These are phyloP conservation scores for Ceratocystis cacaofunesta DNA, from an alignment of 2,329 filamentous ascomycete species.

Conservation along the genomic window DNA sequence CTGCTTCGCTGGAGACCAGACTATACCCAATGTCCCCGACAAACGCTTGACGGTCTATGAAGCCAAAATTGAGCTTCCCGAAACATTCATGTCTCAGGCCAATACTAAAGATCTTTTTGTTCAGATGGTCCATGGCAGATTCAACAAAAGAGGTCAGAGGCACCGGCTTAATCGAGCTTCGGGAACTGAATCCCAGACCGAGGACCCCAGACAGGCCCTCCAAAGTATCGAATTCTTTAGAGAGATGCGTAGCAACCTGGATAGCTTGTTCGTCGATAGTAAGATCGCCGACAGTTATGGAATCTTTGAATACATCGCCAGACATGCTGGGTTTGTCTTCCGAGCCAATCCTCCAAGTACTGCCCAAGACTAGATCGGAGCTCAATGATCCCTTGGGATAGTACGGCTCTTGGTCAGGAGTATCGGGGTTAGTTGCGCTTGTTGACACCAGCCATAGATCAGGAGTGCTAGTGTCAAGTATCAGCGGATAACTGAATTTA, in stretches of 20 bases:
- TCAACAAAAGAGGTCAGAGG: slow-evolving; percentile 31
- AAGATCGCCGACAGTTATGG: slow-evolving; percentile 29
- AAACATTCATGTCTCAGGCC: slow-evolving; percentile 44
- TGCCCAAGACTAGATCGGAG: slow-evolving; percentile 25
- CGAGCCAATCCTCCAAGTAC: slow-evolving; percentile 30
- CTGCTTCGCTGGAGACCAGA: slow-evolving; percentile 40
- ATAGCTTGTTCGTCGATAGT: slow-evolving; percentile 29
- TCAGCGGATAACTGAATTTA: slow-evolving; percentile 28
- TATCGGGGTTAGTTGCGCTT: slow-evolving; percentile 25
- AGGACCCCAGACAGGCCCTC: slow-evolving; percentile 27
- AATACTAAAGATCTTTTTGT: slow-evolving; percentile 42
- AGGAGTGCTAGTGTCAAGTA: slow-evolving; percentile 34
- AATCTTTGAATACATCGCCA: slow-evolving; percentile 31
- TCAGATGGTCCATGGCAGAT: slow-evolving; percentile 18
- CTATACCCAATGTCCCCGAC: slow-evolving; percentile 43
- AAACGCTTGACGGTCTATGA: slow-evolving; percentile 49
- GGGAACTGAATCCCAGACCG: slow-evolving; percentile 29
- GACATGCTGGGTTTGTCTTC: slow-evolving; percentile 30
- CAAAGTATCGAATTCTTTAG: slow-evolving; percentile 26
- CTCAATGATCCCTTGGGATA: slow-evolving; percentile 28
- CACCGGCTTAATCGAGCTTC: slow-evolving; percentile 30
- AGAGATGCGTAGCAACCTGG: slow-evolving; percentile 29
- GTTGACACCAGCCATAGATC: slow-evolving; percentile 36
- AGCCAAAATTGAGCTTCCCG: slow-evolving; percentile 61
- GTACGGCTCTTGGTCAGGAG: slow-evolving; percentile 29